Conservation (phyloP, 768 basidiomycete genomes). For the Imleria badia region DNA sequence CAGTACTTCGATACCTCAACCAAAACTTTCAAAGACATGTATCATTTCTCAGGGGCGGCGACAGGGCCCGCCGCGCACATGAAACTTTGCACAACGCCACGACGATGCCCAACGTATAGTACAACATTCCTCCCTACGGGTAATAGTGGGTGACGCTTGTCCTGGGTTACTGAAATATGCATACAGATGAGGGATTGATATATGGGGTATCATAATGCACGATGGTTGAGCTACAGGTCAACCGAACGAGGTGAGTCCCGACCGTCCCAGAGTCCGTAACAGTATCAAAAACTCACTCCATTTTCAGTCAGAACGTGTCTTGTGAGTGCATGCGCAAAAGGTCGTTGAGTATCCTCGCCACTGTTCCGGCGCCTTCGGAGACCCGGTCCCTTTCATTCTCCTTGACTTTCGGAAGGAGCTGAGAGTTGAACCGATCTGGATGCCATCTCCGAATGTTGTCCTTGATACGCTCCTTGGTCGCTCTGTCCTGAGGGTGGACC, state of each 20-base stretch:
- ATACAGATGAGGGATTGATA: slow-evolving; percentile 31
- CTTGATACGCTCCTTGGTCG: slow-evolving; percentile 68
- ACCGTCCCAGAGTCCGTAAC: neutral
- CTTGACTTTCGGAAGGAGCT: slow-evolving; percentile 60
- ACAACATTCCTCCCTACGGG: slow-evolving; percentile 17
- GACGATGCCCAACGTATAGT: slow-evolving; percentile 7
- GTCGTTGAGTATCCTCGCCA: slow-evolving; percentile 70
- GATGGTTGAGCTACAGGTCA: slow-evolving; percentile 15
- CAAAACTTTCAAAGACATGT: neutral
- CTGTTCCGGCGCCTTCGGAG: slow-evolving; percentile 68
- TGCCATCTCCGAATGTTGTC: slow-evolving; percentile 78
- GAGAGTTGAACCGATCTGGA: slow-evolving; percentile 79
- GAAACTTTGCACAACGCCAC: neutral
- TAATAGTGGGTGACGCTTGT: slow-evolving; percentile 5
- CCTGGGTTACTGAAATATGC: slow-evolving; percentile 25
- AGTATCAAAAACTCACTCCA: slow-evolving; percentile 26
- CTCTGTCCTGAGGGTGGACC: slow-evolving; percentile 51
- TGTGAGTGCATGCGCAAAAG: slow-evolving; percentile 54
- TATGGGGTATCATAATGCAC: slow-evolving; percentile 31
- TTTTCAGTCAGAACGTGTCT: slow-evolving; percentile 34
- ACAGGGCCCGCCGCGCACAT: neutral
- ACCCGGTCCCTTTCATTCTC: slow-evolving; percentile 66
- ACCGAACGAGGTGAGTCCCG: slow-evolving; percentile 12
- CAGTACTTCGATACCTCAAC: too few species aligned
- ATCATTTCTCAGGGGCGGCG: slow-evolving; percentile 2